These are phyloP conservation scores for Gossypium longicalyx DNA, from an alignment of 345 rosid genomes.

Conservation along the genomic window DNA sequence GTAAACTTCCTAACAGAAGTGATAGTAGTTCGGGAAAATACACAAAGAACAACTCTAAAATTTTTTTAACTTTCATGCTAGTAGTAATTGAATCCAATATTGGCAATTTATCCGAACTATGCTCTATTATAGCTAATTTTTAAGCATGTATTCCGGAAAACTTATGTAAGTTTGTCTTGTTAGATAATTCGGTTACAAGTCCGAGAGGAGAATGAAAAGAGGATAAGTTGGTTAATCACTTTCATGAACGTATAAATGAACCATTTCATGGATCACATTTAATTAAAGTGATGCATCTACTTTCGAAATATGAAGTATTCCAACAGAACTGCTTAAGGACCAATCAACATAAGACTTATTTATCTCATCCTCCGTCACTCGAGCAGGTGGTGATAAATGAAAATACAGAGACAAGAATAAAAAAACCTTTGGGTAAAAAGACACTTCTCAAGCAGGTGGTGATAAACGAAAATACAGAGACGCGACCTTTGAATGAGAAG, in stretches of 20 bases:
- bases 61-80: slow-evolving; percentile 28
- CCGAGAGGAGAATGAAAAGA: neutral
- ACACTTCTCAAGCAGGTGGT: neutral
- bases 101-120: slow-evolving; percentile 37
- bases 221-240: slow-evolving; percentile 13
- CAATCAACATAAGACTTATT: too few relatives aligned
- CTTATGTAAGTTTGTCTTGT: slow-evolving; percentile 58
- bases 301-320: slow-evolving; percentile 45
- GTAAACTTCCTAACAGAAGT: neutral
- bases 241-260: slow-evolving; percentile 33
- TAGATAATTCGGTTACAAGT: slow-evolving; percentile 34
- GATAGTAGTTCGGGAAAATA: slow-evolving; percentile 27
- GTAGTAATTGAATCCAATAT: slow-evolving; percentile 50
- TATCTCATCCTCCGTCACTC: too few relatives aligned
- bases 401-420: neutral
- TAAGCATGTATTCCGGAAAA: slow-evolving; percentile 24
- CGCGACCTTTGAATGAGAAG: slow-evolving; percentile 40
- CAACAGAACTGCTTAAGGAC: too few relatives aligned
- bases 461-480: slow-evolving; percentile 12
- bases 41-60: slow-evolving; percentile 16
- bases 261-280: slow-evolving; percentile 80
- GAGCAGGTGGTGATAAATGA: neutral
- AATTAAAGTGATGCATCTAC: slow-evolving; percentile 33
- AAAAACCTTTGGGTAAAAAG: neutral
- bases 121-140: slow-evolving; percentile 35